phyloP scores from a whole-genome alignment of 2,329 filamentous ascomycete species.

The Fusarium citri region DNA sequence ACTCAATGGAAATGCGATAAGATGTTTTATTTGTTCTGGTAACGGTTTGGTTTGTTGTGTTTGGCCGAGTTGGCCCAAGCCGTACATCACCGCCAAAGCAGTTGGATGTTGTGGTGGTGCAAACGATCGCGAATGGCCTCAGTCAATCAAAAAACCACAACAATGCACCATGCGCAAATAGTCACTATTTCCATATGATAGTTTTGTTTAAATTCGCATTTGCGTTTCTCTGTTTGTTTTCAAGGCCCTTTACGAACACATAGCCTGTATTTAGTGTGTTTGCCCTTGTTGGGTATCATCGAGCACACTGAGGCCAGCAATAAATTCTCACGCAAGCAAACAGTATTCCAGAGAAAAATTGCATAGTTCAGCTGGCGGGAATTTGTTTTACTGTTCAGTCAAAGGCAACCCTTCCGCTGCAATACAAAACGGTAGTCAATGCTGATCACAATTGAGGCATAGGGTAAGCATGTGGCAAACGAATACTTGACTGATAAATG shows the following conservation, averaged over 20 bases:
- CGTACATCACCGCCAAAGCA: neutral
- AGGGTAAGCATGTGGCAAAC: neutral
- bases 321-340: neutral
- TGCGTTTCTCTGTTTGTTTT: neutral
- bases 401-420: neutral
- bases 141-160: neutral
- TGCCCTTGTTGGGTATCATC: neutral
- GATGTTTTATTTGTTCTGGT: neutral
- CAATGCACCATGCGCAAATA: neutral
- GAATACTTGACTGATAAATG: neutral
- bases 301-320: neutral
- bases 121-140: neutral
- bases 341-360: neutral
- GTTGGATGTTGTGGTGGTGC: neutral
- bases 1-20: neutral
- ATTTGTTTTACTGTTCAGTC: too few relatives aligned
- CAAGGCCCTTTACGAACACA: neutral
- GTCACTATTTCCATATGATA: neutral
- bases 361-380: neutral
- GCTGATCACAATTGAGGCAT: neutral
- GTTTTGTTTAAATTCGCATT: neutral
- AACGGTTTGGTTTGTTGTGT: neutral
- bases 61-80: neutral
- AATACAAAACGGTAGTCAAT: neutral
- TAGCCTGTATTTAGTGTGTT: neutral